These are phyloP conservation scores for Sicyos baderoa DNA, from an alignment of 306 rosid species.

Conservation along the genomic window DNA sequence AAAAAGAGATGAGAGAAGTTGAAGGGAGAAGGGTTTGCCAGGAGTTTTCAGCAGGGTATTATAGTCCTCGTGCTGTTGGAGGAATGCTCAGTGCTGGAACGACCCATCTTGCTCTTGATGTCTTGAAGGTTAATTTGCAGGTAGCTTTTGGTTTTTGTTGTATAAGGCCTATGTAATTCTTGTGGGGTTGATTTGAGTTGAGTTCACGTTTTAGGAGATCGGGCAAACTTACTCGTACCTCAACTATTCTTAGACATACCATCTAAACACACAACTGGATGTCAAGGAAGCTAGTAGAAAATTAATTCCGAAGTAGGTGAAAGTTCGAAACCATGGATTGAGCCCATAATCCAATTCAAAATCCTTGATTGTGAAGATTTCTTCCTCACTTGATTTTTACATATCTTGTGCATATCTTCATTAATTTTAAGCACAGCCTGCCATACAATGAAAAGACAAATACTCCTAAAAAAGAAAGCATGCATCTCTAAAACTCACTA, in stretches of 20 bases:
- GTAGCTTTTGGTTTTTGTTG: conserved; percentile 25
- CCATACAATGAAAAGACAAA: conserved; percentile 19
- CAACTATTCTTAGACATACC: too few relatives aligned
- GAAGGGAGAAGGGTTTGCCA: conserved; percentile 39
- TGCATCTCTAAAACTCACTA: background rate
- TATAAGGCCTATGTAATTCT: too few relatives aligned
- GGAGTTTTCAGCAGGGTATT: conserved; percentile 51
- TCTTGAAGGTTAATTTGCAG: conserved; percentile 76
- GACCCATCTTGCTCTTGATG: conserved; percentile 64
- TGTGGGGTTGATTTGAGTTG: too few relatives aligned
- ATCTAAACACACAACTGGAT: too few relatives aligned
- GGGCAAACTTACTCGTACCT: too few relatives aligned
- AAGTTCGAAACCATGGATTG: too few relatives aligned
- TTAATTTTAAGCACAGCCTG: conserved; percentile 98
- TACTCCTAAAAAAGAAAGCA: conserved; percentile 5
- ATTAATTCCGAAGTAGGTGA: too few relatives aligned
- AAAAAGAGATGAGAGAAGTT: conserved; percentile 20
- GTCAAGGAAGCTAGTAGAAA: too few relatives aligned
- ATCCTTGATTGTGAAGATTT: conserved; percentile 59
- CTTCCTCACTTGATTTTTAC: conserved; percentile 69
- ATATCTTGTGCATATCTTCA: conserved; percentile 89
- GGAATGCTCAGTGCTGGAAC: conserved; percentile 68
- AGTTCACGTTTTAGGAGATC: too few relatives aligned
- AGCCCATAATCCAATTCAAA: conserved; percentile 46
- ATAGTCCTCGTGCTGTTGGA: conserved; percentile 50